Conservation (phyloP, 2,329 filamentous ascomycete species). For the Cytospora chrysosperma region DNA sequence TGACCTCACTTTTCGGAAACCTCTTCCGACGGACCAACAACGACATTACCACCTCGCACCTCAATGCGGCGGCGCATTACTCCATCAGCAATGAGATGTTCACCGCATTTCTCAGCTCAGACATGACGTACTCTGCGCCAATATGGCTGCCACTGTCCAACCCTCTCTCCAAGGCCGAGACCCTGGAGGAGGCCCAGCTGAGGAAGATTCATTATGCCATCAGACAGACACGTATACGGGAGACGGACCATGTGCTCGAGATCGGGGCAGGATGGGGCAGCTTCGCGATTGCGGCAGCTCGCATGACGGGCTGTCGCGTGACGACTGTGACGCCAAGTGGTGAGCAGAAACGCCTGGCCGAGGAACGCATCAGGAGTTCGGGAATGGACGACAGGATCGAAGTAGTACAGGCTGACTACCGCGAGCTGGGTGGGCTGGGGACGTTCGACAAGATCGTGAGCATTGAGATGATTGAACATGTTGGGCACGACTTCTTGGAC, state of each 20-base stretch:
- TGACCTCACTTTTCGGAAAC: neutral
- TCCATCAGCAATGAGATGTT: conserved; percentile 23
- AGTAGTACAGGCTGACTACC: conserved; percentile 21
- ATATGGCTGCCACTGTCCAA: conserved; percentile 20
- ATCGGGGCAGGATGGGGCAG: conserved; percentile 25
- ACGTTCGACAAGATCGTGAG: conserved; percentile 23
- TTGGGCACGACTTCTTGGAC: conserved; percentile 19
- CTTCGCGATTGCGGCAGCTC: conserved; percentile 22
- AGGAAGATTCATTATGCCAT: conserved; percentile 22
- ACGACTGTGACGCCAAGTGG: conserved; percentile 21
- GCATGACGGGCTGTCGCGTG: conserved; percentile 19
- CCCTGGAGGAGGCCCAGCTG: conserved; percentile 23
- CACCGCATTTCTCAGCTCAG: conserved; percentile 20
- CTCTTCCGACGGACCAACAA: conserved; percentile 1
- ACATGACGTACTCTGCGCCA: conserved; percentile 24
- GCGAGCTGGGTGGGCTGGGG: conserved; percentile 6
- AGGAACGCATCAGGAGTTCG: conserved; percentile 11
- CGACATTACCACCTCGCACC: conserved; percentile 5
- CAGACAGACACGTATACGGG: conserved; percentile 3
- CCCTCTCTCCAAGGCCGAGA: conserved; percentile 7
- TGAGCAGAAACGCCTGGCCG: conserved; percentile 21
- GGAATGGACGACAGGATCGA: conserved; percentile 12
- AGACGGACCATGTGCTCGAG: conserved; percentile 22
- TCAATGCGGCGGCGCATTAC: conserved; percentile 19
- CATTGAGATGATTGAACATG: conserved; percentile 26